A percentile compares a stretch with the other conserved stretches of the same genome.
Conservation (phyloP, 2,329 filamentous ascomycete species). For the Scedosporium dehoogii region DNA sequence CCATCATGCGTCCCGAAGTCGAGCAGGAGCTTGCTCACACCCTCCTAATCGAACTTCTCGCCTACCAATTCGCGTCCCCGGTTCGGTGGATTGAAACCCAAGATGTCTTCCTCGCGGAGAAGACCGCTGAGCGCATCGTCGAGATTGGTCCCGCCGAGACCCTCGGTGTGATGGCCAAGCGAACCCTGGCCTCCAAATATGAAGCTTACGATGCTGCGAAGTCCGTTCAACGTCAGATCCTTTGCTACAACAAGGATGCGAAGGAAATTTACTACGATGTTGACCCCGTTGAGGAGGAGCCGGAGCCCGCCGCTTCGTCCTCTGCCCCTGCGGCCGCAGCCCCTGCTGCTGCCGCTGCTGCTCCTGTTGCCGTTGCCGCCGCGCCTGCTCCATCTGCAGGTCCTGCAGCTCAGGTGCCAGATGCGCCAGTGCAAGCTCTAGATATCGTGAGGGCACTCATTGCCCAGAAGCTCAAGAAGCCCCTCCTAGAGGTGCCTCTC, state of each 20-base stretch:
- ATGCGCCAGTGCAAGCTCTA: conserved; percentile 77
- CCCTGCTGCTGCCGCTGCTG: conserved; percentile 41
- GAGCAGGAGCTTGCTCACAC: conserved; percentile 99
- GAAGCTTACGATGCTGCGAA: conserved; percentile 97
- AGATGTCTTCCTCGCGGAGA: conserved; percentile 97
- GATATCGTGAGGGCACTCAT: conserved; percentile 85
- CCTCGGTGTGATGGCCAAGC: conserved; percentile 92
- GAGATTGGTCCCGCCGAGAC: conserved; percentile 97
- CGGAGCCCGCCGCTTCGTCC: conserved; percentile 47
- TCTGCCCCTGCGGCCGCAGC: conserved; percentile 39
- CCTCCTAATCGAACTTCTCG: conserved; percentile 93
- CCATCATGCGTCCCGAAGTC: conserved; percentile 89
- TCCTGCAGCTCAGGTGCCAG: conserved; percentile 76
- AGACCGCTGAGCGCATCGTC: conserved; percentile 92
- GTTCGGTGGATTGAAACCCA: conserved; percentile 99
- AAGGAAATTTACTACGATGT: conserved; percentile 99
- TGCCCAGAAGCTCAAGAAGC: conserved; percentile 97
- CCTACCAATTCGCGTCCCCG: conserved; percentile 97
- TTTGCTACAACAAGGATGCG: conserved; percentile 98
- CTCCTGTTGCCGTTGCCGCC: conserved; percentile 44
- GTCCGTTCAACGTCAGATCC: conserved; percentile 90
- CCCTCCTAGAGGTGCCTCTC: conserved; percentile 75
- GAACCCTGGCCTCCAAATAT: conserved; percentile 92
- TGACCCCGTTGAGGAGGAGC: conserved; percentile 87
- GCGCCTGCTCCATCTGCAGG: conserved; percentile 63